Conservation (phyloP, 257 asterid species). For the Vinca minor region DNA sequence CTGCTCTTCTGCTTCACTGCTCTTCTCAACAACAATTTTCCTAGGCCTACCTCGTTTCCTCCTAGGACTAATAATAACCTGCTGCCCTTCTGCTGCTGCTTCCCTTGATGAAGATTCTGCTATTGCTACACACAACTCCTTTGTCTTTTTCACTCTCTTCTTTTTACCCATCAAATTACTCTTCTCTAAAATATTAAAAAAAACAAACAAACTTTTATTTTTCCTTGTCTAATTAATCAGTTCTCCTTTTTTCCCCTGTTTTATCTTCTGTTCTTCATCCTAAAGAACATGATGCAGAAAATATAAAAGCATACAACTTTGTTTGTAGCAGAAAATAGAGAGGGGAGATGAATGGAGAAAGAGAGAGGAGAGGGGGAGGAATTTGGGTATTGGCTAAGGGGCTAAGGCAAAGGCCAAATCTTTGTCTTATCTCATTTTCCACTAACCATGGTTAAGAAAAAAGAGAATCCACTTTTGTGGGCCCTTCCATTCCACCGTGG, state of each 20-base stretch:
- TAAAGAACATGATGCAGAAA: constrained; percentile 1
- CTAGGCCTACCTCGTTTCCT: constrained; percentile 76
- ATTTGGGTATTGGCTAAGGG: constrained; percentile 19
- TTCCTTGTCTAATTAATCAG: background rate
- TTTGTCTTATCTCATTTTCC: constrained; percentile 17
- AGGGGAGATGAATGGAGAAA: constrained; percentile 13
- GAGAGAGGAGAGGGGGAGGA: constrained; percentile 7
- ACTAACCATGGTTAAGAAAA: constrained; percentile 33
- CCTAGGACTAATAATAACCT: constrained; percentile 18
- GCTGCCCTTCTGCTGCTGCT: constrained; percentile 18
- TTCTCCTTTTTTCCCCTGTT: constrained; percentile 5
- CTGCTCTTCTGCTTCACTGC: constrained; percentile 7
- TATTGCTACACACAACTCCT: constrained; percentile 42
- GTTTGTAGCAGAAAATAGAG: constrained; percentile 11
- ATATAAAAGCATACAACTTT: background rate
- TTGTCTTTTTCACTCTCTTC: constrained; percentile 37
- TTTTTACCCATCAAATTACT: constrained; percentile 36
- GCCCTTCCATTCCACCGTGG: no score
- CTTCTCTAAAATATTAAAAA: background rate
- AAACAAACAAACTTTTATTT: background rate
- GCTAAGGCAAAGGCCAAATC: constrained; percentile 16
- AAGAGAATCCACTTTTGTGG: constrained; percentile 6
- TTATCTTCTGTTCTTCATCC: background rate
- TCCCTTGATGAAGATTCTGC: constrained; percentile 47
- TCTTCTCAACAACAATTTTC: constrained; percentile 24